A percentile compares a stretch with the other conserved stretches of the same genome.
phyloP scores from a whole-genome alignment of 345 rosid species.

The Pseudoturritis turrita region DNA sequence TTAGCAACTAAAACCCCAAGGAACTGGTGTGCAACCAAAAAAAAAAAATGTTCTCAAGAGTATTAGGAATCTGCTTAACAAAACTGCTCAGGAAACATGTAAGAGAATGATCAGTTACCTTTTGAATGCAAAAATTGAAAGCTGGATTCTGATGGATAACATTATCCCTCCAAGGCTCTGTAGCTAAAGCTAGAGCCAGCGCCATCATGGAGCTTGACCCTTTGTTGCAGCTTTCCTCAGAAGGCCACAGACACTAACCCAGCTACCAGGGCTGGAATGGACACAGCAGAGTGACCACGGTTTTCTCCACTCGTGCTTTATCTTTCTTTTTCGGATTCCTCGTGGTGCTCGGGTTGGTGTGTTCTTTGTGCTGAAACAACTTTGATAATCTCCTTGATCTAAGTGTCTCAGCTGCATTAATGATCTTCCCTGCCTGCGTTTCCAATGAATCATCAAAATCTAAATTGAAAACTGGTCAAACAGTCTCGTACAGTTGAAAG shows the following conservation, averaged over 20 bases:
- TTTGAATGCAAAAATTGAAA: too few species aligned
- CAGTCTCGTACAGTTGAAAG: not conserved
- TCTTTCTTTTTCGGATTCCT: slow-evolving; percentile 54
- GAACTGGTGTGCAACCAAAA: too few species aligned
- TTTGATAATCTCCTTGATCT: slow-evolving; percentile 56
- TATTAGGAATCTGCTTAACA: too few species aligned
- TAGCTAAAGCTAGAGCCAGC: slow-evolving; percentile 69
- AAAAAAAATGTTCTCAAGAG: too few species aligned
- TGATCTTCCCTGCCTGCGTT: slow-evolving; percentile 44
- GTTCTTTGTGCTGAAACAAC: slow-evolving; percentile 73
- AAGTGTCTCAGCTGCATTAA: slow-evolving; percentile 34
- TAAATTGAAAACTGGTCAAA: not conserved
- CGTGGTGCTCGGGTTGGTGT: slow-evolving; percentile 13
- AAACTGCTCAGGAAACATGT: too few species aligned
- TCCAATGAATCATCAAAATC: not conserved
- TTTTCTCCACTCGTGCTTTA: slow-evolving; percentile 58
- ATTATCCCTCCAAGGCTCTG: too few species aligned
- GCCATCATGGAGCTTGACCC: slow-evolving; percentile 52
- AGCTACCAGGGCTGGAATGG: slow-evolving; percentile 86
- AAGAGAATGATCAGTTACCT: too few species aligned
- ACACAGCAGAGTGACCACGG: slow-evolving; percentile 62
- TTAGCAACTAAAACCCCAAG: too few species aligned
- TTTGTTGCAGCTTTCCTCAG: slow-evolving; percentile 41
- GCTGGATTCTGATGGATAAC: too few species aligned
- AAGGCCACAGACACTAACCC: slow-evolving; percentile 68